Evolutionary conservation across 2,329 filamentous ascomycete species (phyloP), one percentile per base, ranked within the genome.

Genomic region (Colletotrichum tropicicola): DNA sequence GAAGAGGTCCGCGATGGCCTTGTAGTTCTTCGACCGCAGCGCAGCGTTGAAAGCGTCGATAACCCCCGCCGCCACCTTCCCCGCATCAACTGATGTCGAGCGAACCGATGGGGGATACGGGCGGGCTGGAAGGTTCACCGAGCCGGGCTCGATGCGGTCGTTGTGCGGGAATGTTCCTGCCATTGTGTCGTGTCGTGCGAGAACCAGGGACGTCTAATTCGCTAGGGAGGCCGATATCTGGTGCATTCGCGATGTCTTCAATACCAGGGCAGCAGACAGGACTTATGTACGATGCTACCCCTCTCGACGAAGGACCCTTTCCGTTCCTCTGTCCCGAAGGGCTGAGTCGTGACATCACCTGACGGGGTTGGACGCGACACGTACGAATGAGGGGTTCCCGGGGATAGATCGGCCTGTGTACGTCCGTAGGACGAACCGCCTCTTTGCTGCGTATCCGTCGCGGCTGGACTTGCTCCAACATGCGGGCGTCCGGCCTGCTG

Each of bases 71-170:
- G 83, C 82, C 1, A 82, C 76, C 15, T 74, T 70, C 6, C 70
- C 67, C 7, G 79, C 73, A 51, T 84, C 74, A 2, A 75, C 65
- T 59, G 32, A 64, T 67, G 59, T 71, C 57, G 71, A 56, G 39
- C 70, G 69, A 12, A 72, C 64, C 0, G 73, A 53, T 17, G 77
- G 68, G 8, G 78, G 83, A 51, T 84, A 82, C 23, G 77, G 71
- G n/a, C 80, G 82, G 3, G 84, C 70, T 3, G 75, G 71, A 41
- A 87, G 79, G 70, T 89, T 88, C 72, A 84, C 73, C 0, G 87
- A 89, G 54, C 87, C 88, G 0, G 84, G 81, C 69, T 65, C 62
- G 23, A 61, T 25, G 15, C 62, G 57, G 15, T 65, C 62, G 25
- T 47, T 65, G 6, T 23, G n/a, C 15, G 49, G 21, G 23, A 56